Evolutionary conservation across 1,284 basidiomycete genomes (phyloP).

Genomic region (Pseudozyma thailandica): DNA sequence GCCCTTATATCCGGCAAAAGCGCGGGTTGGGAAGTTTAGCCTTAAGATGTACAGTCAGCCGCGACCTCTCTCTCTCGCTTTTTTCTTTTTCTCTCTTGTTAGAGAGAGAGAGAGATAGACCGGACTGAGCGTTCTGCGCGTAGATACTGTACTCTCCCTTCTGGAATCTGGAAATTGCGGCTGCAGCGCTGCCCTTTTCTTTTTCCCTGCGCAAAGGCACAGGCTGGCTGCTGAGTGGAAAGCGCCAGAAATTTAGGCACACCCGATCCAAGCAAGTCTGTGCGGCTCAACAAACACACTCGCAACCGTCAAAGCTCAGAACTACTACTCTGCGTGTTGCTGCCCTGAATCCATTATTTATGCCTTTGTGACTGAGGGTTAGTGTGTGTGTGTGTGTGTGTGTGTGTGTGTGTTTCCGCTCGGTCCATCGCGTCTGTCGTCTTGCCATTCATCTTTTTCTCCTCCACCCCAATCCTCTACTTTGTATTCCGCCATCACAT

Average conservation of each 20-base stretch:
- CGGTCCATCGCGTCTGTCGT: constrained; percentile 24
- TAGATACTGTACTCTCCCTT: no score
- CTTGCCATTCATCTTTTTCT: constrained; percentile 20
- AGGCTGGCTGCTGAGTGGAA: constrained; percentile 12
- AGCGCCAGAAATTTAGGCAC: constrained; percentile 13
- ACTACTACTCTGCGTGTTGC: no score
- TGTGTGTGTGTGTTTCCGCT: constrained; percentile 27
- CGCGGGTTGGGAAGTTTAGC: no score
- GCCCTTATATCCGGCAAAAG: no score
- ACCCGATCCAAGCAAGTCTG: constrained; percentile 6
- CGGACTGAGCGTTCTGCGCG: no score
- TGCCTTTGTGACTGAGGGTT: constrained; percentile 1
- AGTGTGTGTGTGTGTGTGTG: constrained; percentile 15
- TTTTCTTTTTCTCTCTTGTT: no score
- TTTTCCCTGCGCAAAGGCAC: no score
- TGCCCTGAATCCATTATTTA: no score
- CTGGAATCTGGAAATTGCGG: constrained; percentile 6
- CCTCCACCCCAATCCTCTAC: constrained; percentile 13
- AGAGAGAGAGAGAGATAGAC: no score
- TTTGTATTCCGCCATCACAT: background rate
- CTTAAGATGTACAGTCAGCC: no score
- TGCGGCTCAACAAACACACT: background rate
- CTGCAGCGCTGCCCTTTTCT: background rate
- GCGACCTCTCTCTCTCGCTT: no score
- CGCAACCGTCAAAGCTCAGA: no score